Base-by-base conservation (phyloP, 192 early-diverging fungal genomes). In the Podila clonocystis region DNA sequence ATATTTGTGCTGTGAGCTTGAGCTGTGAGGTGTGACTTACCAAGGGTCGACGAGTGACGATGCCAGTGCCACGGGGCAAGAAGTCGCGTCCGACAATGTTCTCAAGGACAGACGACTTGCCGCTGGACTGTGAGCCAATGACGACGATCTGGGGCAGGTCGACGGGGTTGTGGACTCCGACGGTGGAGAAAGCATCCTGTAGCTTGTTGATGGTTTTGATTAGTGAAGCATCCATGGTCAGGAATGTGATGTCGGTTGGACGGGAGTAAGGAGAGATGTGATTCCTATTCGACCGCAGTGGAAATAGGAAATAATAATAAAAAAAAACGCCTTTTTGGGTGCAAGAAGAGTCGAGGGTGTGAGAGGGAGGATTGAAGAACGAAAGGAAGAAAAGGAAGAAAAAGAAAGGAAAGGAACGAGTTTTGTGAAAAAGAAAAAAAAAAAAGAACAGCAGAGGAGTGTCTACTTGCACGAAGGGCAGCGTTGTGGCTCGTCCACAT, bases 1-100 rank as follows among this genome's bases (percentile, higher is more conserved):
- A 4, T 20, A 11, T 13, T 41, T 17, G 34, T 38, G 11, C 22
- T 12, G 4, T 63, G 34, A 9, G 22, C 62, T 26, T 9, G 33
- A 26, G 41, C 36, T 17, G 19, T 17, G 30, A 26, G 36, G 22
- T 63, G 41, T 45, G 41, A 17, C 52, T 73, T 90, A 92, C 92
- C 73, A 99, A 89, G 38, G 98, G 98, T 36, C 98, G 91, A 63
- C 98, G 92, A 50, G 98, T 99, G 55, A 99, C 98, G 75, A 99
- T 99, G 29, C 97, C 97, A 19, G 92, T 94, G 38, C 98, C 98
- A 74, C 98, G 90, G 59, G 98, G 98, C 67, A 99, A 82, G 87
- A 99, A 99, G 88, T 99, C 98, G 67, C 95, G 87, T 29, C 98
- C 98, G 33, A 99, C 98, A 91, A 99, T 97, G 84, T 99, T 99